A percentile compares a stretch with the other conserved stretches of the same genome.
phyloP scores from a whole-genome alignment of 176 grass and related monocot genomes.

The Bolboschoenus planiculmis region DNA sequence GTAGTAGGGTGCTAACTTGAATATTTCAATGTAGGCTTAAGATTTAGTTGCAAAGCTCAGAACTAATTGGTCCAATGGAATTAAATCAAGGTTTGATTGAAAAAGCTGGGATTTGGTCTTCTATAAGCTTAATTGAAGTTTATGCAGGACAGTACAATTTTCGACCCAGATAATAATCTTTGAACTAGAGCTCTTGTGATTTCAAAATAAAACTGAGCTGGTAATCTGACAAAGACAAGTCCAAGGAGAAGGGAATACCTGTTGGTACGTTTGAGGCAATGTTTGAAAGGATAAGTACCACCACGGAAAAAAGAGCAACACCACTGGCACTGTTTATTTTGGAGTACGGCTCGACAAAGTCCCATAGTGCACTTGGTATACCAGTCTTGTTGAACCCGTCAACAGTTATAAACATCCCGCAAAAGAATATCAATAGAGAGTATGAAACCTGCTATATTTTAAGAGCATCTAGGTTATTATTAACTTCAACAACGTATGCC shows the following conservation, averaged over 20 bases:
- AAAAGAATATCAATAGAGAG: constrained; percentile 93
- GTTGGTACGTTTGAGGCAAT: constrained; percentile 96
- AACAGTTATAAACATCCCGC: constrained; percentile 98
- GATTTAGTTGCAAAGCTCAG: background rate
- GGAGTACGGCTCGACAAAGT: constrained; percentile 64
- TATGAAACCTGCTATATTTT: constrained; percentile 68
- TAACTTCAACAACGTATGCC: background rate
- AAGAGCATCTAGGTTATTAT: background rate
- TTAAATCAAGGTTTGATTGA: background rate
- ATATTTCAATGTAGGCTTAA: background rate
- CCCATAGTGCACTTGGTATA: constrained; percentile 77
- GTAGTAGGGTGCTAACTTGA: background rate
- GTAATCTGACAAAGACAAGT: background rate
- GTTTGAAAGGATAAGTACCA: constrained; percentile 86
- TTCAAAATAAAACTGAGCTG: background rate
- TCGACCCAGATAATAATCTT: background rate
- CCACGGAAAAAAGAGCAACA: constrained; percentile 49
- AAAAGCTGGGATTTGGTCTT: background rate
- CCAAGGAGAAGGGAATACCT: constrained; percentile 29
- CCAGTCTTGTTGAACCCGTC: constrained; percentile 89
- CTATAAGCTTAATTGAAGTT: background rate
- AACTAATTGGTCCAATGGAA: background rate
- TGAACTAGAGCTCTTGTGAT: background rate
- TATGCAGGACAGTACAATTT: background rate
- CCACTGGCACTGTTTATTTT: constrained; percentile 59